A percentile compares a stretch with the other conserved stretches of the same genome.
Conservation (phyloP, 164 flowering plant species). For the Kingdonia uniflora region DNA sequence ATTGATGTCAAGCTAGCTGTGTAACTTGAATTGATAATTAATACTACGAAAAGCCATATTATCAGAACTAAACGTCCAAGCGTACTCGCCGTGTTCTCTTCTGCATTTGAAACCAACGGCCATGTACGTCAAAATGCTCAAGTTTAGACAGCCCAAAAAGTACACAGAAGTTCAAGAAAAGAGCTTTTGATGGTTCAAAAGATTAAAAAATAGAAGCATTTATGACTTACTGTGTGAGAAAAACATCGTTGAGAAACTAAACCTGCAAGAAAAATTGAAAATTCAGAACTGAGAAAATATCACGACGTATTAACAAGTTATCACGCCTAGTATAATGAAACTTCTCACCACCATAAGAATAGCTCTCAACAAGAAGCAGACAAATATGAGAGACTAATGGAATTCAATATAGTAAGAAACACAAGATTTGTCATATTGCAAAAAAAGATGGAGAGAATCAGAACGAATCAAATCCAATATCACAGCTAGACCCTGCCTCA, state of each 20-base stretch:
- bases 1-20: slow-evolving; percentile 96
- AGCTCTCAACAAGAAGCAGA: too few species aligned
- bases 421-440: too few species aligned
- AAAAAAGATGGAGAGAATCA: too few species aligned
- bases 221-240: slow-evolving; percentile 74
- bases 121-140: not conserved
- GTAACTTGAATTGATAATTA: slow-evolving; percentile 90
- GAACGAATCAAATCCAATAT: too few species aligned
- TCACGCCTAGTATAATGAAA: too few species aligned
- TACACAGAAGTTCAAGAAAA: not conserved
- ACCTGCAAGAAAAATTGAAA: slow-evolving; percentile 46
- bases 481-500: too few species aligned
- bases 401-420: too few species aligned
- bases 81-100: slow-evolving; percentile 80
- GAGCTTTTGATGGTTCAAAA: not conserved
- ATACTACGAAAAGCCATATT: slow-evolving; percentile 84
- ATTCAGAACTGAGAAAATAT: not conserved
- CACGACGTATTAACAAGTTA: too few species aligned
- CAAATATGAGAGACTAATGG: too few species aligned
- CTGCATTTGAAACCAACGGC: slow-evolving; percentile 27
- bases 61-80: slow-evolving; percentile 74
- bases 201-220: not conserved
- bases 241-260: slow-evolving; percentile 94
- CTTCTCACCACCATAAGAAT: too few species aligned
- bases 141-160: not conserved